phyloP scores from a whole-genome alignment of 2,329 filamentous ascomycete species.

The Aureobasidium pullulans region DNA sequence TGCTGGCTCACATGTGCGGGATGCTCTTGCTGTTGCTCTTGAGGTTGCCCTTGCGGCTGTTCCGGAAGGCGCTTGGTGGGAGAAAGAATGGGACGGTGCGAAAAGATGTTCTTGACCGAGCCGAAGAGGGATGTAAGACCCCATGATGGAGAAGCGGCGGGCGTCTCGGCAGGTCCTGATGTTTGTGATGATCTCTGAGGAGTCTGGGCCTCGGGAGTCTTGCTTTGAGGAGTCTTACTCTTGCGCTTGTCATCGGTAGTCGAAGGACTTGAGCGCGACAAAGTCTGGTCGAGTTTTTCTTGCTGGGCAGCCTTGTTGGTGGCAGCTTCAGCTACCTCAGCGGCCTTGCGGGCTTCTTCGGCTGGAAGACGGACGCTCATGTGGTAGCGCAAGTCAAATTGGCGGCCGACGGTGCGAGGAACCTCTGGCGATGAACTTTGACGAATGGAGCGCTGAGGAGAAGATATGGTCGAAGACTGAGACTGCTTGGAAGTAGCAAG shows the following conservation, averaged over 20 bases:
- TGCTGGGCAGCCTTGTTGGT: neutral
- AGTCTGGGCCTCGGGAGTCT: neutral
- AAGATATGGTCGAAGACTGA: neutral
- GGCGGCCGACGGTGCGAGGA: neutral
- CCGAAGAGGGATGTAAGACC: conserved; percentile 8
- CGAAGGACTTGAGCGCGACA: neutral
- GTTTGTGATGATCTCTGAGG: neutral
- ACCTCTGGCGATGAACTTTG: conserved; percentile 4
- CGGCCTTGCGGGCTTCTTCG: neutral
- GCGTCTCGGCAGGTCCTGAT: neutral
- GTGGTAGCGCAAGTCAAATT: neutral
- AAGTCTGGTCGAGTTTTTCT: neutral
- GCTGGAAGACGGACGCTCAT: conserved; percentile 2
- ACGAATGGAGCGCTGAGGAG: neutral
- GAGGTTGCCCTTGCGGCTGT: neutral
- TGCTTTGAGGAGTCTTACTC: neutral
- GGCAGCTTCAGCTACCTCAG: neutral
- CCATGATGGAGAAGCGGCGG: conserved; percentile 9
- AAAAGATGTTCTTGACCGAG: conserved; percentile 7
- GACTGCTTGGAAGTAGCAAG: neutral
- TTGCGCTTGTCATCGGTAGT: neutral
- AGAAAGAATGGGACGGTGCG: neutral
- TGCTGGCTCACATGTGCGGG: neutral
- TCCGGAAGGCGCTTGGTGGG: neutral
- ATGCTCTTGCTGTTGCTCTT: neutral